These are phyloP conservation scores for Phoenix roebelenii DNA, from an alignment of 176 grass and related monocot genomes.

Conservation along the genomic window DNA sequence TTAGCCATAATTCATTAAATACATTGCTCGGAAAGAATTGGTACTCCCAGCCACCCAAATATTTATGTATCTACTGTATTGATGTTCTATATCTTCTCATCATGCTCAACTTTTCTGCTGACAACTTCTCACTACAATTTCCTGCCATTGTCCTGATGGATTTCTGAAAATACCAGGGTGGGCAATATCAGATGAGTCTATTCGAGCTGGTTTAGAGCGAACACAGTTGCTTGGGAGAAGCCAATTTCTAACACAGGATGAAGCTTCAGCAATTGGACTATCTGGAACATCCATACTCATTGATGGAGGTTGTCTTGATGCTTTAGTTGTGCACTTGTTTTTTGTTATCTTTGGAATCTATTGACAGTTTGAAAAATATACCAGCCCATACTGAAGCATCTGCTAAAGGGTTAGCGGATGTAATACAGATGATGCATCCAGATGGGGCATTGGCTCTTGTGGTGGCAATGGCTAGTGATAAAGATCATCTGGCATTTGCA, in stretches of 20 bases:
- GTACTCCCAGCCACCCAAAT: too few species aligned
- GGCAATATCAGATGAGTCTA: constrained; percentile 54
- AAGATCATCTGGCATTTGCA: constrained; percentile 66
- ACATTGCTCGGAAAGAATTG: too few species aligned
- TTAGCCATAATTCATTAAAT: too few species aligned
- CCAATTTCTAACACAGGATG: constrained; percentile 56
- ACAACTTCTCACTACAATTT: too few species aligned
- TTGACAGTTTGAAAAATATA: constrained; percentile 23
- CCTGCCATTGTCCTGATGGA: too few species aligned
- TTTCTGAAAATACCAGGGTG: constrained; percentile 34
- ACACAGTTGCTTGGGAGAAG: constrained; percentile 56
- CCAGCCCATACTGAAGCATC: constrained; percentile 83
- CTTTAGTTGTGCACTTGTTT: not conserved
- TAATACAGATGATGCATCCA: constrained; percentile 41
- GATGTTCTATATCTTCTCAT: too few species aligned
- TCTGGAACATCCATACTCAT: constrained; percentile 36
- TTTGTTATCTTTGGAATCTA: not conserved
- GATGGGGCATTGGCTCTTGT: constrained; percentile 51
- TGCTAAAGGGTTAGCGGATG: constrained; percentile 55
- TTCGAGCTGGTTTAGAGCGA: constrained; percentile 51
- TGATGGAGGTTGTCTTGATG: constrained; percentile 55
- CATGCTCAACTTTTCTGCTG: too few species aligned
- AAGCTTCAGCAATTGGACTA: constrained; percentile 41
- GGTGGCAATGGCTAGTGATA: constrained; percentile 80
- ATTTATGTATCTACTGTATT: too few species aligned